A percentile compares a stretch with the other conserved stretches of the same genome.
phyloP scores from a whole-genome alignment of 2,329 filamentous ascomycete genomes.

The Blastomyces silverae region DNA sequence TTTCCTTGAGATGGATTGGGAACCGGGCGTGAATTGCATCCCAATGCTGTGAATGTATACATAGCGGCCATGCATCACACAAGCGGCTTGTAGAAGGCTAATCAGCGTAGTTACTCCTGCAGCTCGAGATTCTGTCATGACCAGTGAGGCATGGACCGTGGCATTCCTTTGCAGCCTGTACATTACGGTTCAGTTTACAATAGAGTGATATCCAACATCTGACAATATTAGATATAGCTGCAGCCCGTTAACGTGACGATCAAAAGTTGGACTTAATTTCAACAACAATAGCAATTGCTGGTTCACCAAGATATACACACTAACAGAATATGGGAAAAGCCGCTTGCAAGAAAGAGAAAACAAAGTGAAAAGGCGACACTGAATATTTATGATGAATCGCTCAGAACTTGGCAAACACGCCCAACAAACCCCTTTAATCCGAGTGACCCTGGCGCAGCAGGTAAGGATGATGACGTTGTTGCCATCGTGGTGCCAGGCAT shows the following conservation, averaged over 20 bases:
- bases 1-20: neutral
- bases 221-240: neutral
- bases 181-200: neutral
- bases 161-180: neutral
- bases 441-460: conserved; percentile 44
- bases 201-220: neutral
- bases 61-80: neutral
- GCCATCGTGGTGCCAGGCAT: conserved; percentile 52
- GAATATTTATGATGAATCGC: conserved; percentile 13
- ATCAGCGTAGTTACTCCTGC: neutral
- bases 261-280: neutral
- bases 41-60: neutral
- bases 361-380: neutral
- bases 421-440: conserved; percentile 57
- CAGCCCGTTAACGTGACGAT: neutral
- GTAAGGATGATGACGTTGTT: conserved; percentile 44
- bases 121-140: neutral
- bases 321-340: neutral
- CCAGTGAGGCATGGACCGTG: neutral
- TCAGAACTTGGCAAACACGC: conserved; percentile 34
- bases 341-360: neutral
- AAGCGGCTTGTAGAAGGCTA: neutral
- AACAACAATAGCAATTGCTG: neutral
- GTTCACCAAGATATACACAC: neutral
- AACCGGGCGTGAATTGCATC: neutral